Evolutionary conservation across 768 basidiomycete genomes (phyloP), one percentile per base, ranked within the genome.

Genomic region (Vishniacozyma victoriae): DNA sequence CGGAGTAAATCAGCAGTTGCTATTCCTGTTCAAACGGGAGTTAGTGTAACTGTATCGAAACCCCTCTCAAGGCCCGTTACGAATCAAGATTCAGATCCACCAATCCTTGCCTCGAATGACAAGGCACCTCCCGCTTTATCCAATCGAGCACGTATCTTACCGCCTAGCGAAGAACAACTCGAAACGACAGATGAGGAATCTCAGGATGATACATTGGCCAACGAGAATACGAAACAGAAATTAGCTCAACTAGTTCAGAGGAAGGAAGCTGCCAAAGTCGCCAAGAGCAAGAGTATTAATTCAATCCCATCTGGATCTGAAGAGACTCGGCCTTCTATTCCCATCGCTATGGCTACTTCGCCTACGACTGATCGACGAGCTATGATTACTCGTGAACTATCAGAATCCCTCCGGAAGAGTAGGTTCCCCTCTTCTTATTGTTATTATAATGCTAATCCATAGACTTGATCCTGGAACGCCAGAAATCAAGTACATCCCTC

Each of bases 1-100:
- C 42, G 66, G 9, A 68, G 68, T 48, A 72, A 72, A 44, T 70
- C 68, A 19, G 65, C 62, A 0, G 66, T 65, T 7, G 70, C 70
- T 6, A 55, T 72, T 22, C 70, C 70, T 18, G 59, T 68, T 3
- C 62, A 66, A 20, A 72, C 60, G 3, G 70, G 70, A 5, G 51
- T 72, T 25, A 70, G 68, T 39, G 68, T 72, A 3, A 63, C 64
- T 12, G 41, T 51, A 15, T 54, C 55, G 25, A 46, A 38, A 12
- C 15, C 35, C 35, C n/a, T n/a, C n/a, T n/a, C n/a, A n/a, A n/a
- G n/a, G n/a, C 31, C 42, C 33, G 44, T 13, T 35, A 43, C 39
- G 29, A 48, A 43, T 16, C 35, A 20, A 4, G 33, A 20, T 11
- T 27, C 27, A 19, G 15, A 41, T n/a, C n/a, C 11, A 15, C 25